These are phyloP conservation scores for Madurella mycetomatis DNA, from an alignment of 2,329 filamentous ascomycete genomes.

Conservation along the genomic window DNA sequence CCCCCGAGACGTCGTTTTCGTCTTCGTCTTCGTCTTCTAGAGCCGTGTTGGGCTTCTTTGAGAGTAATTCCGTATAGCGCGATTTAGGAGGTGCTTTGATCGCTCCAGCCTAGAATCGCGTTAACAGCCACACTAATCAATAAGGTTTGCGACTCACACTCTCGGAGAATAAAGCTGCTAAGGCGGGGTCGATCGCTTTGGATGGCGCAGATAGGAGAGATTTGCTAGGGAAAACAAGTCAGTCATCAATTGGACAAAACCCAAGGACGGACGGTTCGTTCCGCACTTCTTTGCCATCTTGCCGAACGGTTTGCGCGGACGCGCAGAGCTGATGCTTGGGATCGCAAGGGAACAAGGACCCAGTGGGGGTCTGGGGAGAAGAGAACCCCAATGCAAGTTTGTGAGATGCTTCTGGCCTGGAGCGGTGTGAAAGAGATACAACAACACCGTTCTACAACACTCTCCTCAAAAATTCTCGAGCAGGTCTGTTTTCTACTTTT, in stretches of 20 bases:
- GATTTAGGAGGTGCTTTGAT: conserved; percentile 43
- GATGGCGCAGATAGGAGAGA: conserved; percentile 40
- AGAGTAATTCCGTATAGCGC: conserved; percentile 40
- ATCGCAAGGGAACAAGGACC: neutral
- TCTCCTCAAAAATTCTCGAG: too few species aligned
- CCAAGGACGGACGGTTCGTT: neutral
- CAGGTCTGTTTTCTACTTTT: too few species aligned
- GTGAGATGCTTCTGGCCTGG: neutral
- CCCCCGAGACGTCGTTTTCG: conserved; percentile 22
- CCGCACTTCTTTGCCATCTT: conserved; percentile 33
- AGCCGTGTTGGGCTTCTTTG: conserved; percentile 27
- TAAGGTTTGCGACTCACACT: conserved; percentile 54
- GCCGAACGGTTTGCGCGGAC: neutral
- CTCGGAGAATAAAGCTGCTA: conserved; percentile 65
- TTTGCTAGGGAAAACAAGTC: conserved; percentile 30
- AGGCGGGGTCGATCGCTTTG: conserved; percentile 61
- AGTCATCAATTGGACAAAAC: neutral
- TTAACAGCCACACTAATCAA: conserved; percentile 17
- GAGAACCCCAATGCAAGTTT: neutral
- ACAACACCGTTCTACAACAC: too few species aligned
- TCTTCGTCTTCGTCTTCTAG: conserved; percentile 21
- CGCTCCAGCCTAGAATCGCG: conserved; percentile 44
- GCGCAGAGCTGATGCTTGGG: neutral
- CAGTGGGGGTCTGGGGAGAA: neutral
- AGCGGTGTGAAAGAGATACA: neutral